These are phyloP conservation scores for Sphaerulina vaccinii DNA, from an alignment of 2,329 filamentous ascomycete species.

Conservation along the genomic window DNA sequence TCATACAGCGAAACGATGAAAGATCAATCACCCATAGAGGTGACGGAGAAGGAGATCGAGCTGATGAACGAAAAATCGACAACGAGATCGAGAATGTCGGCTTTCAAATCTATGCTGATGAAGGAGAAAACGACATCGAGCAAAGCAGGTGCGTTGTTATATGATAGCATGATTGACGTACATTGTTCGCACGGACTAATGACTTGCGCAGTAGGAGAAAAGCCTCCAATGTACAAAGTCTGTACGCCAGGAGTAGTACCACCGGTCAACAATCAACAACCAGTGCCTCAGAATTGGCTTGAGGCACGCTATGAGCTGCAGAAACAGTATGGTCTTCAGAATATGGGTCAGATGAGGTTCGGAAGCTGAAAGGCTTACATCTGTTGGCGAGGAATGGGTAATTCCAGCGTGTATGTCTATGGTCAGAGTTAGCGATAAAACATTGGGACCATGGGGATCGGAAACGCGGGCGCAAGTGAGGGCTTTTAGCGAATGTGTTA, in stretches of 20 bases:
- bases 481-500: no score
- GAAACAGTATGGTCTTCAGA: background rate
- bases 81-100: conserved; percentile 5
- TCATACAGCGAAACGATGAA: conserved; percentile 10
- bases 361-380: background rate
- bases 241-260: background rate
- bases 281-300: background rate
- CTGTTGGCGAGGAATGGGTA: no score
- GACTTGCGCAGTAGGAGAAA: no score
- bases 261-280: background rate
- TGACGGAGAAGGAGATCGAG: background rate
- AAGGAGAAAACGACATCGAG: background rate
- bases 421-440: no score
- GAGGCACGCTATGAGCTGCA: background rate
- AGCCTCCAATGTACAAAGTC: no score
- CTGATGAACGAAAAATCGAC: background rate
- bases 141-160: background rate
- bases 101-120: conserved; percentile 1
- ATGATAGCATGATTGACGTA: background rate
- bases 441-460: no score
- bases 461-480: no score
- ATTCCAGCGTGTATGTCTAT: no score
- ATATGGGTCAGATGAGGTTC: conserved; percentile 3
- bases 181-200: no score
- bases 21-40: conserved; percentile 7